A percentile compares a stretch with the other conserved stretches of the same genome.
Conservation (phyloP, 257 asterid species). For the Avicennia marina region DNA sequence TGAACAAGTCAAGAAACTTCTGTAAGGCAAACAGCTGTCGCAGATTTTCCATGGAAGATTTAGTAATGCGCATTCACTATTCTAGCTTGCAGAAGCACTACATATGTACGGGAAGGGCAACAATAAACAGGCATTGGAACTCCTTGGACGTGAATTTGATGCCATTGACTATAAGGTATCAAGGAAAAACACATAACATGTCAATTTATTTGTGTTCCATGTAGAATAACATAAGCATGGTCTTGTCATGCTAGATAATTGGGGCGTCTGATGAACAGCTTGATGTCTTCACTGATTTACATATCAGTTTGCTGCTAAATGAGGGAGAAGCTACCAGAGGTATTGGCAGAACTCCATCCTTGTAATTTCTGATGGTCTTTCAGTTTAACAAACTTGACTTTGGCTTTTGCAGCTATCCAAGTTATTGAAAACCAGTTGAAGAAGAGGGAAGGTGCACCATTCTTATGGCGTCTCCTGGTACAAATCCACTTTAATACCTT, state of each 20-base stretch:
- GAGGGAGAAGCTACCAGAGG: slow-evolving; percentile 55
- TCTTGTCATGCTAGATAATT: slow-evolving; percentile 42
- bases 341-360: slow-evolving; percentile 12
- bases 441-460: slow-evolving; percentile 68
- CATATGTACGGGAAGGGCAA: slow-evolving; percentile 68
- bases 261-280: slow-evolving; percentile 98
- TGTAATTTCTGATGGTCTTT: background rate
- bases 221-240: background rate
- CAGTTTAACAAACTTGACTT: slow-evolving; percentile 5
- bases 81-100: slow-evolving; percentile 86
- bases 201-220: background rate
- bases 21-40: background rate
- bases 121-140: slow-evolving; percentile 47
- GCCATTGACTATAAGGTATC: slow-evolving; percentile 61
- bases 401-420: slow-evolving; percentile 46
- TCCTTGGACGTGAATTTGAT: slow-evolving; percentile 60
- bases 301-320: slow-evolving; percentile 52
- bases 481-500: background rate
- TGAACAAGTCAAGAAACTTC: too few relatives aligned
- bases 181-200: background rate
- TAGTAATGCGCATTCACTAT: slow-evolving; percentile 16
- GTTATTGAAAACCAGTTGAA: slow-evolving; percentile 65
- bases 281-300: slow-evolving; percentile 76
- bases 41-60: background rate
- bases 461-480: slow-evolving; percentile 88